phyloP scores from a whole-genome alignment of 352 stramenopile species.

The Pythium periplocum region DNA sequence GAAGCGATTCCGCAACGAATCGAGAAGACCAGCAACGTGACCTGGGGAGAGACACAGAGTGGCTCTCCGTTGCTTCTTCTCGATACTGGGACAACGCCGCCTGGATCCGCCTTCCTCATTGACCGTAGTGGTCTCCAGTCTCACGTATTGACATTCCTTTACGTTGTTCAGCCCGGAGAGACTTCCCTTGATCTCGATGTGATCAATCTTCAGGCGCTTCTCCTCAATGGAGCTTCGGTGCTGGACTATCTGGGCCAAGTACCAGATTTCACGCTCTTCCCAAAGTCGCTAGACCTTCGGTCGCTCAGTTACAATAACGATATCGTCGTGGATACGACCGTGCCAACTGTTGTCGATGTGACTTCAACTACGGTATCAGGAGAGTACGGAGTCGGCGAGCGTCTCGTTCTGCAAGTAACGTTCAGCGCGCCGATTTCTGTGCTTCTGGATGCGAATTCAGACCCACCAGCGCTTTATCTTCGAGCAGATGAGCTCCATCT shows the following conservation, averaged over 20 bases:
- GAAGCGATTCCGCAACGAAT: constrained; percentile 19
- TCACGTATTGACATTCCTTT: constrained; percentile 39
- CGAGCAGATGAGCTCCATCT: constrained; percentile 52
- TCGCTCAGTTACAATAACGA: constrained; percentile 59
- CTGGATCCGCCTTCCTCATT: constrained; percentile 40
- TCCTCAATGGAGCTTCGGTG: constrained; percentile 42
- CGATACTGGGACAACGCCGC: constrained; percentile 24
- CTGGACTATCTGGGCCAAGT: constrained; percentile 31
- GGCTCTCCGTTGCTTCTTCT: constrained; percentile 42
- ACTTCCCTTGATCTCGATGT: constrained; percentile 33
- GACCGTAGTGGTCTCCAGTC: constrained; percentile 43
- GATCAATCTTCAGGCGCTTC: constrained; percentile 27
- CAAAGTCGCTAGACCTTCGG: constrained; percentile 25
- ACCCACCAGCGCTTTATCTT: constrained; percentile 29
- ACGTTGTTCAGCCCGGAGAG: constrained; percentile 40
- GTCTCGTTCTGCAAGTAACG: constrained; percentile 37
- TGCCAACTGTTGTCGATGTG: constrained; percentile 33
- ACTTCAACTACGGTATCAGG: constrained; percentile 36
- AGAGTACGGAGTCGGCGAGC: constrained; percentile 59
- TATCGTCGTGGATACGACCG: constrained; percentile 46
- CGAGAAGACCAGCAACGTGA: not conserved
- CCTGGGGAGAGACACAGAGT: constrained; percentile 32
- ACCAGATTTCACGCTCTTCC: constrained; percentile 56
- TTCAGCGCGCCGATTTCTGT: constrained; percentile 50
- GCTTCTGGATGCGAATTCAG: constrained; percentile 9